A percentile compares a stretch with the other conserved stretches of the same genome.
These are phyloP conservation scores for Fusarium goolgardi DNA, from an alignment of 2,329 filamentous ascomycete genomes.

Conservation along the genomic window DNA sequence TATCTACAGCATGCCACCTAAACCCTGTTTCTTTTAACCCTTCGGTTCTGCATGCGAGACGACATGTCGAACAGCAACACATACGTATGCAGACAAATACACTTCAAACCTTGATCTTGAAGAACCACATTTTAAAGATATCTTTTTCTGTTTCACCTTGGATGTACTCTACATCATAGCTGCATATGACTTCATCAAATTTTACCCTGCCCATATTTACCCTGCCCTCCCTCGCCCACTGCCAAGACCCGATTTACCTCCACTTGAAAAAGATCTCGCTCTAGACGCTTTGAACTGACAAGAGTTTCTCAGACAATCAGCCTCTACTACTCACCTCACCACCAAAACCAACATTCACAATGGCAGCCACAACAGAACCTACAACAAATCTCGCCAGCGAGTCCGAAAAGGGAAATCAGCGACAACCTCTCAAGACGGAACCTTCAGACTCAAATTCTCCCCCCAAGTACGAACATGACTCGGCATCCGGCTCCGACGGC, in stretches of 20 bases:
- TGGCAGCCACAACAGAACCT: background rate
- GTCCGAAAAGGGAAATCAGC: background rate
- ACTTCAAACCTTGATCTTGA: background rate
- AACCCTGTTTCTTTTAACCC: background rate
- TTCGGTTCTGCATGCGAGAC: slow-evolving; percentile 4
- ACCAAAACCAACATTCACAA: background rate
- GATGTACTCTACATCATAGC: background rate
- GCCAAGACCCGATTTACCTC: background rate
- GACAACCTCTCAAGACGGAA: background rate
- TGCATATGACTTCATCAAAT: slow-evolving; percentile 3
- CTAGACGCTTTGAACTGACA: background rate
- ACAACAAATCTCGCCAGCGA: slow-evolving; percentile 7
- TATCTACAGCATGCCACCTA: background rate
- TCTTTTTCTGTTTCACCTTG: background rate
- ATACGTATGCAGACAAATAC: background rate
- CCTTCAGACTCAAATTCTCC: background rate
- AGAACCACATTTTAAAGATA: background rate
- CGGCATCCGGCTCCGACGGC: slow-evolving; percentile 6
- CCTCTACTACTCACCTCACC: background rate
- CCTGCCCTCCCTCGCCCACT: background rate
- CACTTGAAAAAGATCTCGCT: background rate
- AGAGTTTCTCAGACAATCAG: background rate
- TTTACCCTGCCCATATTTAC: slow-evolving; percentile 1
- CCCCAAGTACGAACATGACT: slow-evolving; percentile 13
- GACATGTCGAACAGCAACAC: background rate